Evolutionary conservation across 306 rosid species (phyloP), one percentile per base, ranked within the genome.

Genomic region (Trifolium subterraneum): DNA sequence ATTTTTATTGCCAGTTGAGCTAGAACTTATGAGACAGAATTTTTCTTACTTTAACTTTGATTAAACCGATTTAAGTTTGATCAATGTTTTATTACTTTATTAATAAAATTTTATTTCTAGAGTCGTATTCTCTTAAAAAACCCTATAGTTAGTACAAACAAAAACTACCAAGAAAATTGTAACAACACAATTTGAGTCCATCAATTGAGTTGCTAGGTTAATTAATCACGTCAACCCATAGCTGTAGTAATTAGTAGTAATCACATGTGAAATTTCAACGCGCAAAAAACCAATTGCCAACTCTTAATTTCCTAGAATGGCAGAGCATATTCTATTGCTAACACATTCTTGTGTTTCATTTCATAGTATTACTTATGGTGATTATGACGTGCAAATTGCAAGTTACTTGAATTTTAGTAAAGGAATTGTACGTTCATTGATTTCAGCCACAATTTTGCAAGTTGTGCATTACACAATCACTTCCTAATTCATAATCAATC

Each of bases 311-410:
- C 74, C 64, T 33, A 27, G 11, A 47, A 60, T 4, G 31, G 35
- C 36, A 47, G 1, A 60, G 25, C 61, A 29, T 76, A 13, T 27
- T 39, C 25, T 27, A 66, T 42, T 16, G 13, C 10, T 3, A 42
- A 58, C 36, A 31, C 36, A 29, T 19, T 44, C 8, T 56, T 41
- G 22, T 58, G 75, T 58, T 68, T 68, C 69, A 58, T 58, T 68
- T 68, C 69, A 58, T 29, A 45, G 7, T 42, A 48, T 16, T 50
- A 50, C 56, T 51, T 18, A 18, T 18, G 27, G 1, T 18, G 31
- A 54, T 54, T 66, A 27, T n/a, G 47, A 54, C 44, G 22, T 75
- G 68, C 44, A 64, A 52, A 19, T 76, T 55, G 58, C 68, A 76
- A 4, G 68, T 41, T 25, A 65, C 35, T 3, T 42, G 15, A 75